phyloP scores from a whole-genome alignment of 495 filamentous ascomycete genomes.

The Chaetomium tenue region DNA sequence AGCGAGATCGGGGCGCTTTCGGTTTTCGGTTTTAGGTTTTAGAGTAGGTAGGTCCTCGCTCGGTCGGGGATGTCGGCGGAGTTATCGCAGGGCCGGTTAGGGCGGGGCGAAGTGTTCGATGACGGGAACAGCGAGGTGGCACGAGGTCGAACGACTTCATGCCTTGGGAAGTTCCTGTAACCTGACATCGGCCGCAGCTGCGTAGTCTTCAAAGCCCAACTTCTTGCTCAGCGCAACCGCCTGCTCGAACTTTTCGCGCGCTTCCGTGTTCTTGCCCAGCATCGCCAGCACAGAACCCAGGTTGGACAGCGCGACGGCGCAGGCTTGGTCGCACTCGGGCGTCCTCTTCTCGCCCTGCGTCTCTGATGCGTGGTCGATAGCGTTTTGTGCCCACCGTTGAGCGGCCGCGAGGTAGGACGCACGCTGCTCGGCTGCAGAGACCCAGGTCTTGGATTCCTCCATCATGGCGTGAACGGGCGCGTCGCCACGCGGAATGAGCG shows the following conservation, averaged over 20 bases:
- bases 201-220: slow-evolving; percentile 63
- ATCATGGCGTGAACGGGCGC: slow-evolving; percentile 36
- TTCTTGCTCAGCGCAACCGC: slow-evolving; percentile 60
- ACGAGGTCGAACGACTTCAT: slow-evolving; percentile 37
- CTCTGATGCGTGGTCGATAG: slow-evolving; percentile 57
- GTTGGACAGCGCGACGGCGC: slow-evolving; percentile 80
- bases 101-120: background rate
- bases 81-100: background rate
- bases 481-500: slow-evolving; percentile 39
- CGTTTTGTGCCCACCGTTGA: slow-evolving; percentile 70
- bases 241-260: slow-evolving; percentile 61
- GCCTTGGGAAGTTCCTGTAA: slow-evolving; percentile 41
- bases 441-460: slow-evolving; percentile 28
- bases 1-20: background rate
- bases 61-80: background rate
- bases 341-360: slow-evolving; percentile 55
- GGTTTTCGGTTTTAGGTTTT: background rate
- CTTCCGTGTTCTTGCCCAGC: slow-evolving; percentile 62
- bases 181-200: slow-evolving; percentile 57
- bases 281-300: slow-evolving; percentile 78
- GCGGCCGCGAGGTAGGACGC: slow-evolving; percentile 60
- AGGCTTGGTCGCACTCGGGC: slow-evolving; percentile 81
- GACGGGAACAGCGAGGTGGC: slow-evolving; percentile 33
- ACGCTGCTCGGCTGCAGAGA: slow-evolving; percentile 43
- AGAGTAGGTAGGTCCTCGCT: background rate